Evolutionary conservation across 495 filamentous ascomycete genomes (phyloP).

Genomic region (Penicilliopsis zonata): DNA sequence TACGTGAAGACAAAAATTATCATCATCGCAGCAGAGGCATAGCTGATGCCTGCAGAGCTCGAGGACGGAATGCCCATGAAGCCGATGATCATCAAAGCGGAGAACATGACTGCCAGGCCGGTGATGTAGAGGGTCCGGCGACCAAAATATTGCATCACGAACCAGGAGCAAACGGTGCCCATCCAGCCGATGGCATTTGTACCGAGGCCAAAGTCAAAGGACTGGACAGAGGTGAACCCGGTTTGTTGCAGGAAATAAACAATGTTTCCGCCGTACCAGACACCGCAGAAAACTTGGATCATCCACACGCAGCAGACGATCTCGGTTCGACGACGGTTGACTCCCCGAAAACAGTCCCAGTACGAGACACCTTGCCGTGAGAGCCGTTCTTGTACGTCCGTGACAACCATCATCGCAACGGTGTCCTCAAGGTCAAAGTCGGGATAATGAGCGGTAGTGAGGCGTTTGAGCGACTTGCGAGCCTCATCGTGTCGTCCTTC

Average conservation of each 20-base stretch:
- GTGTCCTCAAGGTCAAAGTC: conserved; percentile 42
- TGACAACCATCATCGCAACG: conserved; percentile 49
- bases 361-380: conserved; percentile 44
- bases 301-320: conserved; percentile 58
- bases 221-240: conserved; percentile 38
- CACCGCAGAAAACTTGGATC: conserved; percentile 62
- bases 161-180: conserved; percentile 42
- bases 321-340: conserved; percentile 57
- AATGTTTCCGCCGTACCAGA: conserved; percentile 57
- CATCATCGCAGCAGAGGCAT: conserved; percentile 40
- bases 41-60: conserved; percentile 28
- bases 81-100: conserved; percentile 43
- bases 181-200: conserved; percentile 51
- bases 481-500: conserved; percentile 40
- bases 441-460: conserved; percentile 38
- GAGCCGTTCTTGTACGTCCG: conserved; percentile 39
- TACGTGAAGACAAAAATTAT: conserved; percentile 57
- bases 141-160: conserved; percentile 36
- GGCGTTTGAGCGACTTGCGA: conserved; percentile 26
- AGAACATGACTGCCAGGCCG: conserved; percentile 47
- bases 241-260: conserved; percentile 64
- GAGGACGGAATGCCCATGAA: conserved; percentile 56
- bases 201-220: conserved; percentile 38
- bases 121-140: conserved; percentile 58
- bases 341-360: conserved; percentile 59